phyloP scores from a whole-genome alignment of 139 green algal species.

The Chara braunii region DNA sequence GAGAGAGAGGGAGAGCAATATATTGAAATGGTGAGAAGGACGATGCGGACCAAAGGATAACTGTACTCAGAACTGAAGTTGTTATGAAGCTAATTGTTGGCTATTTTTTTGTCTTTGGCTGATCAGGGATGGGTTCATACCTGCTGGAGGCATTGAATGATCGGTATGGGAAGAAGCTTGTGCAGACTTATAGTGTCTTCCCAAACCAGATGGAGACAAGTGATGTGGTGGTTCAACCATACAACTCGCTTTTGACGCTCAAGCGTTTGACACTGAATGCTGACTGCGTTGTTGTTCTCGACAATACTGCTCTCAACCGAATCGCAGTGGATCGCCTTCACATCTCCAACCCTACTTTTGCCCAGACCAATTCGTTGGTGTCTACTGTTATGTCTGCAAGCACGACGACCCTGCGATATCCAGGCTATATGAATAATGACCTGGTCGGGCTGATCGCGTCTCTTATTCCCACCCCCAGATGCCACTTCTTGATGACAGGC shows the following conservation, averaged over 20 bases:
- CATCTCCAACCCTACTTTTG: constrained; percentile 60
- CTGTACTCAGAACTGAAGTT: no score
- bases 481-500: constrained; percentile 93
- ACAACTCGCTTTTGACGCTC: constrained; percentile 96
- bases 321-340: constrained; percentile 68
- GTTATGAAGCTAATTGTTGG: no score
- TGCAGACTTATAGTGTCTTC: constrained; percentile 92
- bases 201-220: constrained; percentile 89
- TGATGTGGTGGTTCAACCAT: constrained; percentile 98
- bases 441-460: constrained; percentile 86
- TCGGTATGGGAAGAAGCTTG: constrained; percentile 88
- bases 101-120: background rate
- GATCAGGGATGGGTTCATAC: constrained; percentile 88
- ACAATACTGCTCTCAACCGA: constrained; percentile 80
- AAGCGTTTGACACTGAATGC: constrained; percentile 89
- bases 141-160: constrained; percentile 93
- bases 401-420: constrained; percentile 91
- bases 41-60: no score
- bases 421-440: constrained; percentile 99
- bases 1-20: no score
- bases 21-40: no score
- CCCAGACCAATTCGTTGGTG: constrained; percentile 91
- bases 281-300: constrained; percentile 80
- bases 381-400: constrained; percentile 96
- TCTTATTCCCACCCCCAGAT: constrained; percentile 89